Conservation (phyloP, 345 rosid genomes). For the Brassica juncea region DNA sequence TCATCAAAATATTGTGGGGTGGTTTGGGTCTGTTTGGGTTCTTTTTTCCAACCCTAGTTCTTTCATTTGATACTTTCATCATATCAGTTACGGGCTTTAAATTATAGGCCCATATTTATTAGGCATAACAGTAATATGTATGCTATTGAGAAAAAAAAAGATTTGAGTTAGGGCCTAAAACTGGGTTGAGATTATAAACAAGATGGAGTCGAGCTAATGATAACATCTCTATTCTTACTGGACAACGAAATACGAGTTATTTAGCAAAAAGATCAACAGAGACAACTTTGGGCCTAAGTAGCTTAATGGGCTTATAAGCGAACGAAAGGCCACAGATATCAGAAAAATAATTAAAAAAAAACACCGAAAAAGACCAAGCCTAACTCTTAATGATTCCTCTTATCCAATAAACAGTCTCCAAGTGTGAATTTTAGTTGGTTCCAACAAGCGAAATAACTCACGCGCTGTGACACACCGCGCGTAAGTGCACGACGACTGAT, state of each 20-base stretch:
- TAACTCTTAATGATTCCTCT: background rate
- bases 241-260: background rate
- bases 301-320: background rate
- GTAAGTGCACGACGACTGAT: conserved; percentile 30
- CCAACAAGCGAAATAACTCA: background rate
- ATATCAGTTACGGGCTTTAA: too few relatives aligned
- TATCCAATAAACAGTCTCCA: background rate
- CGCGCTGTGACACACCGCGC: conserved; percentile 4
- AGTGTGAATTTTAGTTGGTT: background rate
- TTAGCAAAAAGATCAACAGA: background rate
- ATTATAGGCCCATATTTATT: too few relatives aligned
- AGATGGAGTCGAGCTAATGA: background rate
- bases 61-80: too few relatives aligned
- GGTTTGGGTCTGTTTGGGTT: too few relatives aligned
- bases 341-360: background rate
- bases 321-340: background rate
- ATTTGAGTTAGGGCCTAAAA: background rate
- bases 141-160: too few relatives aligned
- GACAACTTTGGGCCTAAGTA: background rate
- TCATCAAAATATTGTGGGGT: too few relatives aligned
- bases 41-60: too few relatives aligned
- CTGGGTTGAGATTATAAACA: background rate
- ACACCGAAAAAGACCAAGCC: background rate
- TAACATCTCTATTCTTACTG: background rate
- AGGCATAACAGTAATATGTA: too few relatives aligned